These are phyloP conservation scores for Begonia loranthoides DNA, from an alignment of 306 rosid species.

Conservation along the genomic window DNA sequence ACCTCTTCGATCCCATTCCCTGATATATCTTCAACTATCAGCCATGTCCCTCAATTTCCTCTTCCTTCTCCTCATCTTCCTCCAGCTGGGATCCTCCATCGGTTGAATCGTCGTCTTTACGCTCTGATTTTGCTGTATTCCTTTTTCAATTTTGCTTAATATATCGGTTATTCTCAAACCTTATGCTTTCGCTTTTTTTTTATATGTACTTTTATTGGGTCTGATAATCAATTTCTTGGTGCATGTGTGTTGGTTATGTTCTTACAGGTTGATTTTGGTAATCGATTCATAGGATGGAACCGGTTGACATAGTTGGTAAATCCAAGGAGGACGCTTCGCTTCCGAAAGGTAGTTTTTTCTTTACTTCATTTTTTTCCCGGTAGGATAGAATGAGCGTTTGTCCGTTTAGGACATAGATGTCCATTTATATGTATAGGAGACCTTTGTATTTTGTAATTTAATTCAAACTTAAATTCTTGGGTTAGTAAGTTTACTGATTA, in stretches of 20 bases:
- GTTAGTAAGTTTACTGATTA: not conserved
- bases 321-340: conserved; percentile 89
- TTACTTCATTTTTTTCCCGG: not conserved
- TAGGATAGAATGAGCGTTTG: not conserved
- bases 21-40: conserved; percentile 33
- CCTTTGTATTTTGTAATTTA: no score
- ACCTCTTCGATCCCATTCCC: conserved; percentile 14
- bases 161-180: conserved; percentile 21
- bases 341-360: conserved; percentile 55
- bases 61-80: conserved; percentile 18
- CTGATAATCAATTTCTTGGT: not conserved
- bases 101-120: conserved; percentile 17
- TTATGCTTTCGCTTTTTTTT: not conserved
- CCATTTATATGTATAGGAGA: no score
- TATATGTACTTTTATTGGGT: not conserved
- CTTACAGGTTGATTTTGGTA: not conserved
- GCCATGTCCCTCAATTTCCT: conserved; percentile 30
- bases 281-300: conserved; percentile 38
- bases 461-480: not conserved
- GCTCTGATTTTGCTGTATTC: conserved; percentile 6
- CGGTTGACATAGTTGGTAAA: conserved; percentile 85
- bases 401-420: not conserved
- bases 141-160: conserved; percentile 2
- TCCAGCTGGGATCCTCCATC: conserved; percentile 34
- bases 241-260: not conserved